Evolutionary conservation across 2,329 filamentous ascomycete genomes (phyloP), one percentile per base, ranked within the genome.

Genomic region (Thelonectria rubi): DNA sequence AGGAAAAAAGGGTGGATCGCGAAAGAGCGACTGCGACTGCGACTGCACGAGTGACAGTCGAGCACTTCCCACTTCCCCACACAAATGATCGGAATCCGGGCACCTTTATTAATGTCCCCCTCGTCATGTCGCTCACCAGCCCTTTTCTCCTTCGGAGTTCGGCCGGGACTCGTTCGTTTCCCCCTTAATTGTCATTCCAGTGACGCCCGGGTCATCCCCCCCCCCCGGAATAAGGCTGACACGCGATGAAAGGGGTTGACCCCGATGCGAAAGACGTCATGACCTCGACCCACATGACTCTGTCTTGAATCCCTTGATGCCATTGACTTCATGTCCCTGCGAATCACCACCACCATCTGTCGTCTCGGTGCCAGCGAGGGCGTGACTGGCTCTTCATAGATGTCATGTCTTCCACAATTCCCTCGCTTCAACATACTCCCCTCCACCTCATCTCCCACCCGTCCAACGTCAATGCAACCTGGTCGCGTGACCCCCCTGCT

Each of bases 211-310:
- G 34, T 43, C 40, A 10, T 20, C n/a, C 18, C 14, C 10, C 17
- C 40, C 40, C 40, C n/a, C 17, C 9, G 8, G 9, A 20, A 14
- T 49, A 49, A 50, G 54, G 54, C 54, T 49, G 54, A 56, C 49
- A 30, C 26, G 26, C 15, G 11, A 37, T 37, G 15, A 49, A 49
- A 46, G 45, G 45, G 45, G 26, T 18, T 5, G 20, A 39, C 5
- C 45, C 34, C 10, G 5, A 37, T n/a, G 4, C 5, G 3, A 30
- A 30, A 11, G 45, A 47, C 45, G 45, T 47, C 45, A 47, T 47
- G 21, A 30, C 45, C 12, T 47, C 15, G 21, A 30, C 45, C 21
- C 45, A 47, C 43, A 30, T 47, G 20, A 30, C 26, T 30, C 45
- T 18, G 15, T 37, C 34, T 11, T 3, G 3, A 34, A 34, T 34